Evolutionary conservation across 768 basidiomycete genomes (phyloP), one percentile per base, ranked within the genome.

Genomic region (Hypholoma sublateritium): DNA sequence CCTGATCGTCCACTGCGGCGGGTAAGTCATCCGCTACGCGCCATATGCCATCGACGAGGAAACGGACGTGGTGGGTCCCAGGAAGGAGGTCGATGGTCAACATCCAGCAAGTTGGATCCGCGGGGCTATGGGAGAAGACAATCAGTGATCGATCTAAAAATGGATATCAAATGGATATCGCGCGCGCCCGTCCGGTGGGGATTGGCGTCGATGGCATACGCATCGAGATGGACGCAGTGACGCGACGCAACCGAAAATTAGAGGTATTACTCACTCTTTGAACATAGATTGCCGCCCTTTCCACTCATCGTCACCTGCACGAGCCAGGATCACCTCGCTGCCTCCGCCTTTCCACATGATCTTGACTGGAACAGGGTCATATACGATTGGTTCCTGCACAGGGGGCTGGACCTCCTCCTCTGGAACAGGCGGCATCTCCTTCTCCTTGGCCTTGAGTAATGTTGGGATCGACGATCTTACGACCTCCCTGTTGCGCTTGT

Each of bases 51-150:
- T 98, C 96, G 58, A 98, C 91, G 61, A 98, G 84, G 78, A 97
- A 98, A 56, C 95, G 92, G 68, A 98, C 81, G 61, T 95, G 91
- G 67, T 98, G 94, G 0, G 94, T 94, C 14, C 96, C 96, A 0
- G 94, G 93, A 9, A 85, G 83, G 0, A 98, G 82, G 44, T 64
- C 36, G 45, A 83, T 75, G n/a, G 70, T 75, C 3, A 74, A 69
- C 32, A 67, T 61, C 65, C 69, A 79, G 12, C 71, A 59, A 22
- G 68, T 60, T 1, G 74, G 71, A 7, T 60, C 61, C 16, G 72
- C 65, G 7, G 70, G 71, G 62, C 73, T 73, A 58, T 36, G 53
- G 28, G 39, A 44, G 34, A 50, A 28, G 25, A 28, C 28, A 45
- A 32, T 45, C 16, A 53, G 53, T 16, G 28, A 32, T 47, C 22